Percentiles rank a stretch among this genome's conserved stretches.
These are phyloP conservation scores for Lactifluus hygrophoroides DNA, from an alignment of 768 basidiomycete species.

Conservation along the genomic window DNA sequence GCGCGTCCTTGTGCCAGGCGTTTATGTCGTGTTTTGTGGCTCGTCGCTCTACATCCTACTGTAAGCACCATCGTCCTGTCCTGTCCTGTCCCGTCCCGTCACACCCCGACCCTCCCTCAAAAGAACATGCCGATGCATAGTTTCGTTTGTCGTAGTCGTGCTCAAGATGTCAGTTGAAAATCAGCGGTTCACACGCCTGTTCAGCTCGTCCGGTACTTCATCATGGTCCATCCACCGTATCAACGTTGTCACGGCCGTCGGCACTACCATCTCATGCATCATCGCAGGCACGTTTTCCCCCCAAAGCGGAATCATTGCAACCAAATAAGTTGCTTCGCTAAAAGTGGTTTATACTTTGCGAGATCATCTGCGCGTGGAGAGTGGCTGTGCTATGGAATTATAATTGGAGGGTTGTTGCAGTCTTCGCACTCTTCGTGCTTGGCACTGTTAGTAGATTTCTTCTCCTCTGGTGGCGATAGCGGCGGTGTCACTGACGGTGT, in stretches of 20 bases:
- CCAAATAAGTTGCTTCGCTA: no score
- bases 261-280: background rate
- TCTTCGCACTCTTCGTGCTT: background rate
- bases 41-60: no score
- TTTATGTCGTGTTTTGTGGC: no score
- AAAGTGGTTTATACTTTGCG: constrained; percentile 4
- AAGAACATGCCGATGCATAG: no score
- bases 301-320: no score
- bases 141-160: constrained; percentile 3
- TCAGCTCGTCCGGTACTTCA: no score
- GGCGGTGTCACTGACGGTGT: background rate
- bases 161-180: constrained; percentile 3
- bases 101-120: no score
- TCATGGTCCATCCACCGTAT: no score
- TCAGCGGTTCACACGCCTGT: no score
- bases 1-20: background rate
- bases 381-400: constrained; percentile 14
- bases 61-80: no score
- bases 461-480: background rate
- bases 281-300: background rate
- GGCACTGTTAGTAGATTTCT: background rate
- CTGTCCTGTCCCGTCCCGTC: background rate
- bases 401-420: background rate
- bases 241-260: no score
- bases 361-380: constrained; percentile 10